Evolutionary conservation across 2,329 filamentous ascomycete species (phyloP).

Genomic region (Dactylellina parvicollis): DNA sequence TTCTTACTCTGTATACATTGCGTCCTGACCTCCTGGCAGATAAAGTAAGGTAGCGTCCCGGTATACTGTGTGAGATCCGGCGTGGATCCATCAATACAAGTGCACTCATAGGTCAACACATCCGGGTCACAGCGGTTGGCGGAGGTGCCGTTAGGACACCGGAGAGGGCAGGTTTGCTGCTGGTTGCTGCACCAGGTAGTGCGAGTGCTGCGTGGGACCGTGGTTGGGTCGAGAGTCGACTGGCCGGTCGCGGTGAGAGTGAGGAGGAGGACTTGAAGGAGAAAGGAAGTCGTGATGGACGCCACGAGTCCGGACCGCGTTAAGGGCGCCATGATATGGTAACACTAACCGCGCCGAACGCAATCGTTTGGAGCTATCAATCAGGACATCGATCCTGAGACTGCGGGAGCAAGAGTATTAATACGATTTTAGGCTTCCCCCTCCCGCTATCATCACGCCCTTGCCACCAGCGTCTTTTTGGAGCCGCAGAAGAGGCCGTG

Average conservation of each 20-base stretch:
- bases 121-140: conserved; percentile 16
- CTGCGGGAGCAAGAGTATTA: too few species aligned
- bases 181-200: conserved; percentile 13
- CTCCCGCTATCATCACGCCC: too few species aligned
- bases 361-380: too few species aligned
- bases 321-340: too few species aligned
- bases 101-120: conserved; percentile 3
- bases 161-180: neutral
- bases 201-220: conserved; percentile 1
- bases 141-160: neutral
- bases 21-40: conserved; percentile 10
- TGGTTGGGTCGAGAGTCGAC: conserved; percentile 19
- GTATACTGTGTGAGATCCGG: conserved; percentile 16
- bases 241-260: neutral
- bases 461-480: too few species aligned
- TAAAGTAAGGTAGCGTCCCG: conserved; percentile 21
- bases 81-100: neutral
- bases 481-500: too few species aligned
- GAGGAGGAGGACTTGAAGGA: neutral
- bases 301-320: too few species aligned
- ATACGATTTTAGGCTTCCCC: too few species aligned
- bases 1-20: conserved; percentile 23
- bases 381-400: too few species aligned
- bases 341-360: too few species aligned
- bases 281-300: too few species aligned